Evolutionary conservation across 2,329 filamentous ascomycete genomes (phyloP), one percentile per base, ranked within the genome.

Genomic region (Xylariaceae sp.): DNA sequence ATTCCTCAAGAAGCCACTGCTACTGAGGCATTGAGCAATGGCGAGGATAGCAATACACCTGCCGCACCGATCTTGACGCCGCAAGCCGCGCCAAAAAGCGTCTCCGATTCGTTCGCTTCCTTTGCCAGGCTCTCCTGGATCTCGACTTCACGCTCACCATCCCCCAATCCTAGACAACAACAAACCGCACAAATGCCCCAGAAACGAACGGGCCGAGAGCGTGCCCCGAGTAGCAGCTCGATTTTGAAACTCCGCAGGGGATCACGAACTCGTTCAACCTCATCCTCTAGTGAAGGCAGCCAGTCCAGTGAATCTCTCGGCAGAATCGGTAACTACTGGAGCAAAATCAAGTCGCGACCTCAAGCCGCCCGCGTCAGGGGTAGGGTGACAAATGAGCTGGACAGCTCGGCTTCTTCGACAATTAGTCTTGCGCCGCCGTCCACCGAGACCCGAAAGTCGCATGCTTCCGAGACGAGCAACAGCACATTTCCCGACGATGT

Each of bases 81-180:
- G 30, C 58, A 63, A 46, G 71, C 75, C 45, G 70, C 70, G 53
- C 66, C 71, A 37, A 70, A 70, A 48, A 70, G 70, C 2, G 68
- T 74, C 34, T 72, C 76, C 4, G 73, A 74, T 50, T 78, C 76
- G 41, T 75, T 82, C 60, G 73, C 75, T 47, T 76, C 72, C 57
- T 76, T 80, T 62, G 74, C 79, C 6, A 76, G 73, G 58, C 74
- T 76, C 50, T 76, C 78, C 41, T 83, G 79, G 79, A 76, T 76
- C 26, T 67, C 74, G 3, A 67, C 72, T 39, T 79, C 79, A 35
- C 72, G 75, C 12, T 78, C 77, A 1, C 74, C 78, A 0, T 78
- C 78, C 2, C 76, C 79, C 42, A 56, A 62, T 63, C 72, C 58
- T 62, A 67, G 61, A 55, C 60, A 58, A 56, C 70, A 65, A 62